Evolutionary conservation across 2,329 filamentous ascomycete genomes (phyloP), one percentile per base, ranked within the genome.

Genomic region (Aspergillus sp.): DNA sequence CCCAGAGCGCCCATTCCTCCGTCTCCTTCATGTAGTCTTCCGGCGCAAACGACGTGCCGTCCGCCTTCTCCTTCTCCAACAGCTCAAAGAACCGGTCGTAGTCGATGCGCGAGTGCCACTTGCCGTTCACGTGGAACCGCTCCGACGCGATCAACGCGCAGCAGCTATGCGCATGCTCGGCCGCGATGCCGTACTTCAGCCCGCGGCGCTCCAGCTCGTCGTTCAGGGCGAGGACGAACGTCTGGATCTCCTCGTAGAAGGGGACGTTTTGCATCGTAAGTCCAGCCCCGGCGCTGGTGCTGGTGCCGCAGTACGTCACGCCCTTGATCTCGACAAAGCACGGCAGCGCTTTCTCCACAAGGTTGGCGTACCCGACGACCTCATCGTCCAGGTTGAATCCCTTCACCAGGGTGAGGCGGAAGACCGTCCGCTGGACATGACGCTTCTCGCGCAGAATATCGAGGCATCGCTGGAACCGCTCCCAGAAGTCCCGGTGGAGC

Each of bases 311-410:
- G 76, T 94, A 97, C 0, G 93, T 97, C 34, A 97, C 93, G 50
- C 93, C 93, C 77, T 97, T 97, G 71, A 97, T 83, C 76, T 97
- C 93, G 45, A 97, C 85, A 67, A 97, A 96, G 70, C 90, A 93
- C 0, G 93, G 93, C 19, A 96, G 79, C 0, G 88, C 92, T 59
- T 86, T 85, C 67, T 92, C 89, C 16, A 97, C 88, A 1, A 97
- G 84, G 64, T 90, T 86, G 0, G 93, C 93, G 66, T 99, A 97
- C 4, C 93, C 93, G 59, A 87, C 83, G 5, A 87, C 91, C 72
- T 97, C 94, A 62, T 96, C 92, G 20, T 96, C 93, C 58, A 97
- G 85, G 69, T 99, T 97, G 82, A 99, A 97, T 3, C 92, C 93
- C 76, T 97, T 97, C 68, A 97, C 94, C 2, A 99, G 85, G 0